phyloP scores from a whole-genome alignment of 257 asterid species.

The Petunia secreta region DNA sequence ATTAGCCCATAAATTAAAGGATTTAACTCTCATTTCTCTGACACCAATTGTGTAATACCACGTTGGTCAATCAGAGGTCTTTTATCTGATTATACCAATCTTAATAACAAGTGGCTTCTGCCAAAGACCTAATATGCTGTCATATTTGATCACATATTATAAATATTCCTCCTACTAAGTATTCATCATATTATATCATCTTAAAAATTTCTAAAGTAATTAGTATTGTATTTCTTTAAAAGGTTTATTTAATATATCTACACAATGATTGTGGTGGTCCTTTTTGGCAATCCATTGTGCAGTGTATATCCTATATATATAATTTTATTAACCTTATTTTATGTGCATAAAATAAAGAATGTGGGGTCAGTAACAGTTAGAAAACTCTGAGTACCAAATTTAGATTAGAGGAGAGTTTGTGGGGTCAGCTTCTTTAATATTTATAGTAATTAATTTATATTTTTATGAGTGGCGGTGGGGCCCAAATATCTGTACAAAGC shows the following conservation, averaged over 20 bases:
- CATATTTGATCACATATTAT: conserved; percentile 3
- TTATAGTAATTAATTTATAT: conserved; percentile 22
- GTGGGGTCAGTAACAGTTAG: conserved; percentile 34
- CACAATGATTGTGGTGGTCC: conserved; percentile 29
- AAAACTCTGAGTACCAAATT: conserved; percentile 34
- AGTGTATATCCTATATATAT: conserved; percentile 16
- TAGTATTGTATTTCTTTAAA: background rate
- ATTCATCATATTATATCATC: background rate
- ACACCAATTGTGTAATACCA: conserved; percentile 33
- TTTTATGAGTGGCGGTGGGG: conserved; percentile 46
- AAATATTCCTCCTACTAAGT: background rate
- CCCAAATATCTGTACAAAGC: conserved; percentile 43
- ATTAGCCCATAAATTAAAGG: conserved; percentile 25
- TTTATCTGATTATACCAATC: conserved; percentile 14
- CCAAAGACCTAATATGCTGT: conserved; percentile 25
- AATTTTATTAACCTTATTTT: background rate
- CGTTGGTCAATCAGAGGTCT: conserved; percentile 32
- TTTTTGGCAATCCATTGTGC: conserved; percentile 9
- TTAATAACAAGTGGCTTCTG: conserved; percentile 1
- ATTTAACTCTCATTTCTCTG: conserved; percentile 3
- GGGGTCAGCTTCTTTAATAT: conserved; percentile 46
- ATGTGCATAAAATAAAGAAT: conserved; percentile 6
- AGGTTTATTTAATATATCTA: background rate
- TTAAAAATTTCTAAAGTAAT: background rate
- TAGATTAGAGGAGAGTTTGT: conserved; percentile 35